phyloP scores from a whole-genome alignment of 2,329 filamentous ascomycete genomes.

The Neofusicoccum laricinum region DNA sequence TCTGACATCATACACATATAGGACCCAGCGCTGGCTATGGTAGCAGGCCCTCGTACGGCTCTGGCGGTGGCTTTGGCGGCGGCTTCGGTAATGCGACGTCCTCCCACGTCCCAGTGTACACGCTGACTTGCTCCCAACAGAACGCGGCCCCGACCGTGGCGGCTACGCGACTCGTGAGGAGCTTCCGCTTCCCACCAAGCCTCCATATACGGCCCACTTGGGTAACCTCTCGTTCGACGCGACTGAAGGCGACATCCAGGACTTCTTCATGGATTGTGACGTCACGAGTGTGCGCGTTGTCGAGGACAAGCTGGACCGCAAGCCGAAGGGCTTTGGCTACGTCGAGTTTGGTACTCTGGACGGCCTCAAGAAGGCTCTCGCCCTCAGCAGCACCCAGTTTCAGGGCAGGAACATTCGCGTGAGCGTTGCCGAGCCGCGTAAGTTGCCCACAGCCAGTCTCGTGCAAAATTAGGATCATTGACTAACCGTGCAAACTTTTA shows the following conservation, averaged over 20 bases:
- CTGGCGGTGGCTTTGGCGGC: slow-evolving; percentile 34
- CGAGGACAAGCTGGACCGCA: slow-evolving; percentile 89
- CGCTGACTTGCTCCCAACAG: slow-evolving; percentile 4
- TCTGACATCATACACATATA: slow-evolving; percentile 23
- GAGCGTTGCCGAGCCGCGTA: slow-evolving; percentile 97
- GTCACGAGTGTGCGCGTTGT: slow-evolving; percentile 93
- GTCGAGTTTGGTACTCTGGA: slow-evolving; percentile 88
- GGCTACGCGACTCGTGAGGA: slow-evolving; percentile 66
- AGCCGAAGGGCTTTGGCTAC: slow-evolving; percentile 97
- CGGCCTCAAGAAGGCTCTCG: slow-evolving; percentile 85
- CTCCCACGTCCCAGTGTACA: slow-evolving; percentile 18
- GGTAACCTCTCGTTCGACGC: slow-evolving; percentile 97
- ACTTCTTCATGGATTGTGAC: slow-evolving; percentile 81
- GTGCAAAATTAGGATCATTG: background rate
- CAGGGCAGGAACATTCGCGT: slow-evolving; percentile 87
- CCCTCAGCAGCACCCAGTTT: slow-evolving; percentile 76
- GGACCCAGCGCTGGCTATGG: slow-evolving; percentile 47
- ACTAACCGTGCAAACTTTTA: slow-evolving; percentile 46
- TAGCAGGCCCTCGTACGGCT: slow-evolving; percentile 47
- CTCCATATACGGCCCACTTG: slow-evolving; percentile 92
- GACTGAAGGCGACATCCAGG: slow-evolving; percentile 74
- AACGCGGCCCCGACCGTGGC: slow-evolving; percentile 24
- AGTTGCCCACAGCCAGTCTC: slow-evolving; percentile 41
- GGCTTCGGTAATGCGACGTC: slow-evolving; percentile 12
- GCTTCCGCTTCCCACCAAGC: slow-evolving; percentile 83